These are phyloP conservation scores for Zoysia japonica DNA, from an alignment of 176 grass and related monocot genomes.

Conservation along the genomic window DNA sequence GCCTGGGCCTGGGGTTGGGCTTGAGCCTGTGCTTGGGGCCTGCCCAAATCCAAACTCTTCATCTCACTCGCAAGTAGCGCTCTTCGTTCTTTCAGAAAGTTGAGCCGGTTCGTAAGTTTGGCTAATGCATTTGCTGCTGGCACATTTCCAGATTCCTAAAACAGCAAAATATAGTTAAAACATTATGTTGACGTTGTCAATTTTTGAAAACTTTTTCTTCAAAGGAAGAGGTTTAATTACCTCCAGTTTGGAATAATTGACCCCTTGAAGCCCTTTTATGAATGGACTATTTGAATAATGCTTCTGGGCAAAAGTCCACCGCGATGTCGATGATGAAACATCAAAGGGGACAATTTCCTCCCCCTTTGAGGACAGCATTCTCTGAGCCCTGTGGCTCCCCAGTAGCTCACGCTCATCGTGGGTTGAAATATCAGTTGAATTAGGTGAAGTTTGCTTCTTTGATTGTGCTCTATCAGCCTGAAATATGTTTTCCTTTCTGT, in stretches of 20 bases:
- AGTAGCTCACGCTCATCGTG: slow-evolving; percentile 29
- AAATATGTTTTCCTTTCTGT: slow-evolving; percentile 13
- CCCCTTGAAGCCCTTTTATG: slow-evolving; percentile 34
- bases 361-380: slow-evolving; percentile 33
- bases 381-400: slow-evolving; percentile 37
- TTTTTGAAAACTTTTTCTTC: too few species aligned
- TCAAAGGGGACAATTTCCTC: slow-evolving; percentile 38
- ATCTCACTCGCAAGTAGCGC: slow-evolving; percentile 73
- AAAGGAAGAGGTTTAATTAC: slow-evolving; percentile 17
- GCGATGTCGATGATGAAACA: slow-evolving; percentile 21
- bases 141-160: slow-evolving; percentile 57
- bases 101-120: slow-evolving; percentile 82
- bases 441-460: slow-evolving; percentile 34
- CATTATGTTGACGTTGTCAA: background rate
- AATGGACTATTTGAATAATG: slow-evolving; percentile 44
- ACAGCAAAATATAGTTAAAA: background rate
- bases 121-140: slow-evolving; percentile 52
- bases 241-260: slow-evolving; percentile 44
- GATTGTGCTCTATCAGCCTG: slow-evolving; percentile 45
- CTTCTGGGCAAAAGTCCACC: slow-evolving; percentile 41
- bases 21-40: too few species aligned
- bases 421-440: slow-evolving; percentile 22
- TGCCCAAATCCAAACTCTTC: slow-evolving; percentile 53
- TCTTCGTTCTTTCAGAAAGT: slow-evolving; percentile 90
- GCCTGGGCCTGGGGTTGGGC: background rate